These are phyloP conservation scores for Paramecium sonneborni DNA, from an alignment of 73 alveolate genomes.

Conservation along the genomic window DNA sequence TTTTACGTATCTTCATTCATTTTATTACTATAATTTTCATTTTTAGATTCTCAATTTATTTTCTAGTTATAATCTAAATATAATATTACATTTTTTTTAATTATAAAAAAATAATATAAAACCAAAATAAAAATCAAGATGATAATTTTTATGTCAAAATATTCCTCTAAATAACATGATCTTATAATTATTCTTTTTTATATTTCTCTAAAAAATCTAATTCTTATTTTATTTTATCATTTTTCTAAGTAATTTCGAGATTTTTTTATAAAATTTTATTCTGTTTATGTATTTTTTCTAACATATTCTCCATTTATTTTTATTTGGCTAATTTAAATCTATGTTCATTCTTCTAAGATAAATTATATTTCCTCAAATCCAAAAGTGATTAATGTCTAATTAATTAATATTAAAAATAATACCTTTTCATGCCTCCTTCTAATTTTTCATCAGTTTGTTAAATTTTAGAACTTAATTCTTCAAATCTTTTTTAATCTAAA, in stretches of 20 bases:
- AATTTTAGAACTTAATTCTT: neutral
- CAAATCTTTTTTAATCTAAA: neutral
- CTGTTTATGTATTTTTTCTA: slow-evolving; percentile 9
- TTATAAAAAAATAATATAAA: neutral
- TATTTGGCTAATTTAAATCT: neutral
- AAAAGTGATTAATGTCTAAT: neutral
- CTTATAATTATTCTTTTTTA: slow-evolving; percentile 24
- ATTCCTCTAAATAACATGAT: neutral
- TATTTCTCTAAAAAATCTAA: neutral
- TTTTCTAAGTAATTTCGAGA: neutral
- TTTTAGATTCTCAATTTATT: neutral
- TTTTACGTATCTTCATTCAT: neutral
- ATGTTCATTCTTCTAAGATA: neutral
- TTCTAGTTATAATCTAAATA: neutral
- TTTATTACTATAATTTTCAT: neutral
- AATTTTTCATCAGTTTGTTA: neutral
- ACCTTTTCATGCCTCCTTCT: slow-evolving; percentile 8
- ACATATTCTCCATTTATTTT: slow-evolving; percentile 19
- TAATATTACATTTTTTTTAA: neutral
- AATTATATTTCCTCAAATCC: neutral
- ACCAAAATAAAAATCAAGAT: neutral
- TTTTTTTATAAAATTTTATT: neutral
- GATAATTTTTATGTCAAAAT: neutral
- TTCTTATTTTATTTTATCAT: slow-evolving; percentile 1
- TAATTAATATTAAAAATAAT: neutral